phyloP scores from a whole-genome alignment of 768 basidiomycete species.

The Lactifluus volemus region DNA sequence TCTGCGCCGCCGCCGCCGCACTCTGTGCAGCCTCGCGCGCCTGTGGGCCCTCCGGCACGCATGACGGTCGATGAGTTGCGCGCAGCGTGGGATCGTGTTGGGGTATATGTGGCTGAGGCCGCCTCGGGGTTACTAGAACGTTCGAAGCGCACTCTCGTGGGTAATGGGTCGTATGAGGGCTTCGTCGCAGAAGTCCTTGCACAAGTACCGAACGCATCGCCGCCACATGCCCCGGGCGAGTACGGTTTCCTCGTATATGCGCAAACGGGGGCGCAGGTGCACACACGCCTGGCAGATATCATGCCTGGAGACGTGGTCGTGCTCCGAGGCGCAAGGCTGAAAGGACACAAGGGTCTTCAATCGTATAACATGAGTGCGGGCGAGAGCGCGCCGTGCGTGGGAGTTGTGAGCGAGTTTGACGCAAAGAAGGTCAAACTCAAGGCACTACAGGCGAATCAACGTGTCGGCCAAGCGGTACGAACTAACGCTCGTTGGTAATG shows the following conservation, averaged over 20 bases:
- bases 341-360: slow-evolving; percentile 71
- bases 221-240: slow-evolving; percentile 30
- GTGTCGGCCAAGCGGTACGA: slow-evolving; percentile 71
- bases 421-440: slow-evolving; percentile 78
- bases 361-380: slow-evolving; percentile 57
- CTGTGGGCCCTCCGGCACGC: slow-evolving; percentile 26
- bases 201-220: slow-evolving; percentile 54
- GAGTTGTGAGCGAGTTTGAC: slow-evolving; percentile 76
- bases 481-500: slow-evolving; percentile 5
- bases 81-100: slow-evolving; percentile 62
- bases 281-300: slow-evolving; percentile 69
- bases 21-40: neutral
- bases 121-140: slow-evolving; percentile 62
- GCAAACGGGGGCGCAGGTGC: slow-evolving; percentile 58
- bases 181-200: slow-evolving; percentile 62
- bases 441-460: slow-evolving; percentile 82
- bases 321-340: slow-evolving; percentile 68
- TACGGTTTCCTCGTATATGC: slow-evolving; percentile 74
- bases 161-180: slow-evolving; percentile 77
- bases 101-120: slow-evolving; percentile 62
- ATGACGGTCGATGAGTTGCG: slow-evolving; percentile 59
- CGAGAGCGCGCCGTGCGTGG: slow-evolving; percentile 51
- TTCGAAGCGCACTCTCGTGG: slow-evolving; percentile 69
- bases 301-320: slow-evolving; percentile 80
- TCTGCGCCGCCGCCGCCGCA: slow-evolving; percentile 20